Evolutionary conservation across 169 alveolate genomes (phyloP), one percentile per base, ranked within the genome.

Genomic region (Neospora caninum): DNA sequence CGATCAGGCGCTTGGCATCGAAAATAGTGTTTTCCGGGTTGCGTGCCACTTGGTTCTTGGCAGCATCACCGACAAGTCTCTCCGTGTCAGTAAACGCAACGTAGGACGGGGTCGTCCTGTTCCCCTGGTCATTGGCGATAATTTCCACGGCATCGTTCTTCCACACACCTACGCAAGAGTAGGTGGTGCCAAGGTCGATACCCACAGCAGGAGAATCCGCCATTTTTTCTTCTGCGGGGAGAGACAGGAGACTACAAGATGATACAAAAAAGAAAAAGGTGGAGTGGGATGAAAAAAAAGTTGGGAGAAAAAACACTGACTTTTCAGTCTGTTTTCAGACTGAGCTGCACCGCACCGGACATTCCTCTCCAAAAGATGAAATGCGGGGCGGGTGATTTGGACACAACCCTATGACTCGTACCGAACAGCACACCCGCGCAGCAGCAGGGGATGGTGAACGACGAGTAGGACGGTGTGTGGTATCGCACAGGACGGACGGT

Each of bases 141-240:
- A 99, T 99, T 95, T 99, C 99, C 96, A 99, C 99, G n/a, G 99
- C 99, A 87, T 98, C 98, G 93, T 98, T 97, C 97, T 99, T 99
- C 99, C 99, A 98, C 64, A 99, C 98, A 13, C 99, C 99, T 49
- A 98, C 99, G 95, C 99, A 99, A 78, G 99, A 98, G 98, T 99
- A 98, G 73, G 99, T 99, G 45, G 99, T 99, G 80, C 99, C 99
- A 95, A 99, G 97, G 96, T 99, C 99, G 78, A 99, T 99, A 94
- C 99, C 99, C 88, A 99, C 99, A 29, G 96, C 96, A 53, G 80
- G 78, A 34, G 93, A 88, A 80, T 92, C 94, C 69, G 95, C 38
- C 96, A 94, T 94, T 31, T 39, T 94, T 88, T 9, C 70, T 34
- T n/a, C n/a, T 10, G 49, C 22, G 6, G 86, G 73, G 49, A 64